Evolutionary conservation across 2,329 filamentous ascomycete genomes (phyloP).

Genomic region (Exophiala spinifera): DNA sequence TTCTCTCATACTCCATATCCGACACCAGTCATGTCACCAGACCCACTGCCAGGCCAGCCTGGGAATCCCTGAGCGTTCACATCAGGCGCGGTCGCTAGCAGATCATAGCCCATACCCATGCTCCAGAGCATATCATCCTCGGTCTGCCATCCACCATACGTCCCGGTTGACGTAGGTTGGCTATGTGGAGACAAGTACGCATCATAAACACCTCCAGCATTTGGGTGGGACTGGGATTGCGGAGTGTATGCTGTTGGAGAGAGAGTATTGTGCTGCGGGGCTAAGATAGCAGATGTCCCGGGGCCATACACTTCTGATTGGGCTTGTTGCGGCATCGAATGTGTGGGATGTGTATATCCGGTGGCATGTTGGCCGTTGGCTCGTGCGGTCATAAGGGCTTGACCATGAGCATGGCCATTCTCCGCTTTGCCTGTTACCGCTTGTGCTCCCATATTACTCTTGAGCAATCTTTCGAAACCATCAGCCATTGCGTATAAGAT

Average conservation of each 20-base stretch:
- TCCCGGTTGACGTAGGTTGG: constrained; percentile 15
- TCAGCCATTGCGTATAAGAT: constrained; percentile 30
- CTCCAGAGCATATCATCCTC: constrained; percentile 31
- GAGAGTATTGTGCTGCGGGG: constrained; percentile 9
- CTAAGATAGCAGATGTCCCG: background rate
- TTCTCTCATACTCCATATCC: background rate
- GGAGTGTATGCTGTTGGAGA: constrained; percentile 11
- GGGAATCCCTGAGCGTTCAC: constrained; percentile 22
- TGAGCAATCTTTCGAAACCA: constrained; percentile 27
- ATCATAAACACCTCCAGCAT: constrained; percentile 12
- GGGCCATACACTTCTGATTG: background rate
- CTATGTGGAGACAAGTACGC: constrained; percentile 19
- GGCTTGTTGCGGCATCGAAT: constrained; percentile 1
- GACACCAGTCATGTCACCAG: background rate
- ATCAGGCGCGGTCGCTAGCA: constrained; percentile 26
- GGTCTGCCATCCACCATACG: constrained; percentile 26
- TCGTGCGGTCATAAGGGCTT: background rate
- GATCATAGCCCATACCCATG: constrained; percentile 29
- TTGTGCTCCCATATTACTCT: constrained; percentile 19
- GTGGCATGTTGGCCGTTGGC: background rate
- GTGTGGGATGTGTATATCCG: background rate
- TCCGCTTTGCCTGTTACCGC: background rate
- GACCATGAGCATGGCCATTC: constrained; percentile 1
- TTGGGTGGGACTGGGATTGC: constrained; percentile 1
- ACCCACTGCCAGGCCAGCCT: constrained; percentile 19